A percentile compares a stretch with the other conserved stretches of the same genome.
phyloP scores from a whole-genome alignment of 192 early-diverging fungal genomes.

The Pecoramyces ruminantium region DNA sequence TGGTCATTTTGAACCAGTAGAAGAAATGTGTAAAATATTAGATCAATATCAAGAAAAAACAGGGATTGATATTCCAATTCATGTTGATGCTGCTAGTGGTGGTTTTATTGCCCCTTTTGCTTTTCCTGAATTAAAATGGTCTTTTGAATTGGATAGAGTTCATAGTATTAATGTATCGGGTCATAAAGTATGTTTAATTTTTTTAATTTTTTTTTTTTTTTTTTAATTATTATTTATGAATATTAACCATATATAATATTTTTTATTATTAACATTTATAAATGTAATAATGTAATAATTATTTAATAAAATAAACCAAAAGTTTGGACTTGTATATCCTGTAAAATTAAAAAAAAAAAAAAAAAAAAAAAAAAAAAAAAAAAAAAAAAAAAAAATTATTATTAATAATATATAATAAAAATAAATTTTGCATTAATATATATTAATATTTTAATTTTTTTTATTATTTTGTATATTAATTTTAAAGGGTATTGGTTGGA shows the following conservation, averaged over 20 bases:
- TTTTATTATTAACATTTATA: too few relatives aligned
- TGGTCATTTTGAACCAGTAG: conserved; percentile 66
- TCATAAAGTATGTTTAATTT: conserved; percentile 24
- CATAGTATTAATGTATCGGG: conserved; percentile 57
- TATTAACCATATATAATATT: too few relatives aligned
- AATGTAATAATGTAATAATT: too few relatives aligned
- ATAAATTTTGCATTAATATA: too few relatives aligned
- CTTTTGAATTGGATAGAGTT: conserved; percentile 48
- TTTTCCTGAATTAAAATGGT: conserved; percentile 54
- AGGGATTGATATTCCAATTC: conserved; percentile 58
- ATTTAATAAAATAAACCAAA: conserved; percentile 8
- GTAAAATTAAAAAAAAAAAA: too few relatives aligned
- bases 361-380: too few relatives aligned
- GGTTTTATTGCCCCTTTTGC: conserved; percentile 78
- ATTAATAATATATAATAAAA: too few relatives aligned
- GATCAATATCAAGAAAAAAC: conserved; percentile 36
- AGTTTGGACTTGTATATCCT: conserved; percentile 68
- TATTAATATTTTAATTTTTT: too few relatives aligned
- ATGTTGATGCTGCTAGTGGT: conserved; percentile 71
- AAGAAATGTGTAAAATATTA: conserved; percentile 37
- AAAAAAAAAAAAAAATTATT: too few relatives aligned
- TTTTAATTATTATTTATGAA: too few relatives aligned
- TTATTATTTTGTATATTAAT: too few relatives aligned
- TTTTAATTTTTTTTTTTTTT: too few relatives aligned
- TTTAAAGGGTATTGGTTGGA: conserved; percentile 70